These are phyloP conservation scores for Straminergon stramineum DNA, from an alignment of 225 moss, liverwort and hornwort species.

Conservation along the genomic window DNA sequence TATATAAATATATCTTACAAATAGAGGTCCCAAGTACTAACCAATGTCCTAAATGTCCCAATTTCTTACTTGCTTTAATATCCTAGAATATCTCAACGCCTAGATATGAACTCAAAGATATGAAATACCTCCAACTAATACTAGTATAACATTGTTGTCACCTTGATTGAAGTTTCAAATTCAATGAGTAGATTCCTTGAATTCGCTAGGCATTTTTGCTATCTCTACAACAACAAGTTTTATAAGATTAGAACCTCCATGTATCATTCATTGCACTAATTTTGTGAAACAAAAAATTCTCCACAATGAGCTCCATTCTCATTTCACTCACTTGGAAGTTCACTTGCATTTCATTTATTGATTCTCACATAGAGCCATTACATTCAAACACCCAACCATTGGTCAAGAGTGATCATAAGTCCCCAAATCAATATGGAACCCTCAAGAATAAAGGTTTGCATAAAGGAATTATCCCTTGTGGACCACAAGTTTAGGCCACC, in stretches of 20 bases:
- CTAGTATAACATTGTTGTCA: too few relatives aligned
- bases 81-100: too few relatives aligned
- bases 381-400: neutral
- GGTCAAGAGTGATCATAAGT: neutral
- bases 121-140: neutral
- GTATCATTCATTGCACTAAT: neutral
- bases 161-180: neutral
- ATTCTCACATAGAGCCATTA: neutral
- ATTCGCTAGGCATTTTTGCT: neutral
- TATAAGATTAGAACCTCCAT: neutral
- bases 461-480: neutral
- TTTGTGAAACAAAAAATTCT: neutral
- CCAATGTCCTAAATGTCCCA: too few relatives aligned
- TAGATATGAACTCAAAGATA: too few relatives aligned
- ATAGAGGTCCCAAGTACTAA: too few relatives aligned
- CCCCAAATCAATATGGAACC: neutral
- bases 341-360: fast-evolving
- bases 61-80: too few relatives aligned
- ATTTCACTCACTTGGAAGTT: neutral
- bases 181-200: neutral
- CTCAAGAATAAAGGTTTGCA: neutral
- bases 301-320: fast-evolving
- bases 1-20: too few relatives aligned
- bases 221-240: neutral
- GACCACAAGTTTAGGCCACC: neutral